phyloP scores from a whole-genome alignment of 768 basidiomycete genomes.

The Lactifluus volemus region DNA sequence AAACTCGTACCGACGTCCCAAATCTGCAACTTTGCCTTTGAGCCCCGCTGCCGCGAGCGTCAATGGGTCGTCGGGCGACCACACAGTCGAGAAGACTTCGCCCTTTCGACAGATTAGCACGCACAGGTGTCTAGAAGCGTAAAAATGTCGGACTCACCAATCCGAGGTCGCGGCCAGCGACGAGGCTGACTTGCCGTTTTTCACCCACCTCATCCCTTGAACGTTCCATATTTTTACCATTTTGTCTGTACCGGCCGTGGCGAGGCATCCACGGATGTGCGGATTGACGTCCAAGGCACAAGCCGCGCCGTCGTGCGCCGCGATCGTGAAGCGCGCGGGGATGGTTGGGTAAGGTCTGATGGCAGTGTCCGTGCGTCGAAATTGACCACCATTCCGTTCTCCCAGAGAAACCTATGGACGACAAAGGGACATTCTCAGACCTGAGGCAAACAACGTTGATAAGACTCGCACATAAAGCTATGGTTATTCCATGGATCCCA shows the following conservation, averaged over 20 bases:
- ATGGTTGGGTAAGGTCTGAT: slow-evolving; percentile 51
- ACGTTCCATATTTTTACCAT: slow-evolving; percentile 96
- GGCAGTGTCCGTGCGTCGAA: slow-evolving; percentile 85
- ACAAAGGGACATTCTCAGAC: not conserved
- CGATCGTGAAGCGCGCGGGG: slow-evolving; percentile 75
- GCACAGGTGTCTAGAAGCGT: not conserved
- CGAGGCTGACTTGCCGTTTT: slow-evolving; percentile 72
- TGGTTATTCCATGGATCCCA: slow-evolving; percentile 96
- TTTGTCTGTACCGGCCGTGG: slow-evolving; percentile 92
- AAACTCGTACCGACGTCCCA: slow-evolving; percentile 89
- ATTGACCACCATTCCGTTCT: slow-evolving; percentile 89
- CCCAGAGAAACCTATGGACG: slow-evolving; percentile 70
- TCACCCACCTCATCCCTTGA: slow-evolving; percentile 51
- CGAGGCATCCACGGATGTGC: slow-evolving; percentile 82
- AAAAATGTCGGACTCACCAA: slow-evolving; percentile 46
- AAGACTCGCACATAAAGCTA: slow-evolving; percentile 60
- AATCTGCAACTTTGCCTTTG: slow-evolving; percentile 86
- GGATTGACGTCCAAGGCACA: slow-evolving; percentile 89
- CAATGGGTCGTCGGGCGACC: slow-evolving; percentile 91
- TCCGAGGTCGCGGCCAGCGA: slow-evolving; percentile 82
- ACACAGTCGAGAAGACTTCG: slow-evolving; percentile 87
- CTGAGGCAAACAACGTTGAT: not conserved
- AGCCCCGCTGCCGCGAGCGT: slow-evolving; percentile 92
- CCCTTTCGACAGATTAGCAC: slow-evolving; percentile 45
- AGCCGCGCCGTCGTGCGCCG: slow-evolving; percentile 87